Conservation (phyloP, 108 stramenopile species). For the Skeletonema potamos region DNA sequence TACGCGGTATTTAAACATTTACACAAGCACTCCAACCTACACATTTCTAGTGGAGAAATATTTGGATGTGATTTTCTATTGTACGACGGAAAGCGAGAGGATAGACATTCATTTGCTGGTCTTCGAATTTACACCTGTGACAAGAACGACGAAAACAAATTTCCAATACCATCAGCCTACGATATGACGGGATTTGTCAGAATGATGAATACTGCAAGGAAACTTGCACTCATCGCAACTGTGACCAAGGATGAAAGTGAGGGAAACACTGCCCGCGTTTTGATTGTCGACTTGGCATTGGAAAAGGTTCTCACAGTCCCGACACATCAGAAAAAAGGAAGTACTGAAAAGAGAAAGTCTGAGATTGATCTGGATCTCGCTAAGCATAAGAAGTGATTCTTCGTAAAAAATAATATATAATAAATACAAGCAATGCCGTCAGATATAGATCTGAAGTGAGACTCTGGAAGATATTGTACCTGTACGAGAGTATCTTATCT, state of each 20-base stretch:
- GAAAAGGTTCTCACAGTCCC: slow-evolving; percentile 68
- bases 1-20: slow-evolving; percentile 56
- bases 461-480: too few relatives aligned
- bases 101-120: slow-evolving; percentile 90
- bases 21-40: slow-evolving; percentile 46
- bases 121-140: slow-evolving; percentile 52
- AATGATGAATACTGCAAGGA: slow-evolving; percentile 82
- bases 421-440: not conserved
- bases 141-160: slow-evolving; percentile 3
- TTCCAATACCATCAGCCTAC: slow-evolving; percentile 70
- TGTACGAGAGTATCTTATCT: too few relatives aligned
- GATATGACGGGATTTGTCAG: slow-evolving; percentile 77
- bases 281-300: slow-evolving; percentile 75
- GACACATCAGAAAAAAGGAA: slow-evolving; percentile 49
- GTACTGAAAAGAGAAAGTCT: slow-evolving; percentile 27
- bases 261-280: slow-evolving; percentile 35
- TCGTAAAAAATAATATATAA: not conserved
- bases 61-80: slow-evolving; percentile 86
- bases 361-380: slow-evolving; percentile 9
- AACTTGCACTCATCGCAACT: slow-evolving; percentile 75
- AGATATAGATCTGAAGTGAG: too few relatives aligned
- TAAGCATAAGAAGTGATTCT: not conserved
- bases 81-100: slow-evolving; percentile 77
- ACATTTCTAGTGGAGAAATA: slow-evolving; percentile 81
- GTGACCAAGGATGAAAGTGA: slow-evolving; percentile 38